Base-by-base conservation (phyloP, 306 rosid genomes). In the Cicer bijugum region DNA sequence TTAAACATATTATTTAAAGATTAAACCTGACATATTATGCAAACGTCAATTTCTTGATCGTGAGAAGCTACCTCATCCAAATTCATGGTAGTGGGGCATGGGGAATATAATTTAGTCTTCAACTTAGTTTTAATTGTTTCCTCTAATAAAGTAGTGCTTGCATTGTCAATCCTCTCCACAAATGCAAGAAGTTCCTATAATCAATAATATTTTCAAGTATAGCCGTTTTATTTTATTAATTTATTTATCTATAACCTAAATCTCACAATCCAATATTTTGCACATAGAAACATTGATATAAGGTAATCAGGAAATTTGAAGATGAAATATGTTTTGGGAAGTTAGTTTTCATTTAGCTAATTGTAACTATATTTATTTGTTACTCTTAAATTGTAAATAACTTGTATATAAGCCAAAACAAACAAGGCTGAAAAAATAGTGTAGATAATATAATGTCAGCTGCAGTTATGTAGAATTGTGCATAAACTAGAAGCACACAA, bases 11-110 rank as follows among this genome's bases (percentile, higher is more conserved):
- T 33, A 77, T 47, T 72, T 12, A 7, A 51, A 40, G 28, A n/a
- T 65, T n/a, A 14, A 84, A 94, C 99, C 96, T 91, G 99, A 64
- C 99, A 94, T 67, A 94, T 91, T 14, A 94, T 88, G 79, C 99
- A 94, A 59, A 84, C 76, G 51, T 89, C 89, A n/a, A 58, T 51
- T 48, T 88, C 95, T 71, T 67, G 84, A 35, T 86, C 90, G 12
- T 69, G 67, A 68, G 67, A 75, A 15, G 86, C 82, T 52, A 77
- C 72, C 67, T 88, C 96, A 82, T 86, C 89, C 68, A 82, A 58
- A 66, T 83, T 84, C 57, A 83, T 78, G 38, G 48, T 59, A 37
- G 67, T 9, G 14, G 77, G 70, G 46, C 78, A 20, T 23, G 84
- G 57, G 37, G 78, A 42, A 61, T 81, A 88, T 23, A 73, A 40